phyloP scores from a whole-genome alignment of 352 stramenopile species.

The Phytopythium kandeliae region DNA sequence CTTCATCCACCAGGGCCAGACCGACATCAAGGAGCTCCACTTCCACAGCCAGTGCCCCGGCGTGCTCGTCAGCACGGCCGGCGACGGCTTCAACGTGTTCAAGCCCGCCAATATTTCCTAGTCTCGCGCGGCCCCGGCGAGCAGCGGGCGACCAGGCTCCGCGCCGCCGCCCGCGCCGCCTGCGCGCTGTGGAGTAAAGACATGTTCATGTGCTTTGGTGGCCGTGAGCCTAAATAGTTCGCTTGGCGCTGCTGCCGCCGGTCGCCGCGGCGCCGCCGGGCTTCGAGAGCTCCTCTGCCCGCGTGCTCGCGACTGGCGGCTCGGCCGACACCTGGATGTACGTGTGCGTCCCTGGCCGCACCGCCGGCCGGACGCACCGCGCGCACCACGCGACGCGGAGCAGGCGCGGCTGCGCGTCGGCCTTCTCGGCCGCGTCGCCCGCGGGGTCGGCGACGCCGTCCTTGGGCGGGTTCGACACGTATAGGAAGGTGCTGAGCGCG shows the following conservation, averaged over 20 bases:
- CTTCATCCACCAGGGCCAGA: conserved; percentile 99
- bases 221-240: too few relatives aligned
- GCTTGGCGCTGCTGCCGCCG: not conserved
- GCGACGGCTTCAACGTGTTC: conserved; percentile 97
- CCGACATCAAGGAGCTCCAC: conserved; percentile 98
- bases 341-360: not conserved
- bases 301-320: not conserved
- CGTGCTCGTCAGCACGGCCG: conserved; percentile 95
- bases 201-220: too few relatives aligned
- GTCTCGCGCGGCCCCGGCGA: conserved; percentile 5
- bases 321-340: not conserved
- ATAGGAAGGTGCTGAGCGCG: conserved; percentile 53
- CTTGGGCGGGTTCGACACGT: conserved; percentile 52
- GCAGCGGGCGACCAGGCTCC: not conserved
- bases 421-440: not conserved
- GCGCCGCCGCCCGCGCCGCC: not conserved
- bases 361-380: conserved; percentile 1
- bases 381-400: not conserved
- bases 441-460: not conserved
- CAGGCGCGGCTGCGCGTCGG: not conserved
- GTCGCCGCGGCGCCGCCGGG: not conserved
- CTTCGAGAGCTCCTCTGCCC: not conserved
- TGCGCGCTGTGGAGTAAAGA: not conserved
- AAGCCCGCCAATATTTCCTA: conserved; percentile 95
- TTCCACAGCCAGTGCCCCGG: conserved; percentile 99